phyloP scores from a whole-genome alignment of 176 grass and related monocot genomes.

The Puya raimondii region DNA sequence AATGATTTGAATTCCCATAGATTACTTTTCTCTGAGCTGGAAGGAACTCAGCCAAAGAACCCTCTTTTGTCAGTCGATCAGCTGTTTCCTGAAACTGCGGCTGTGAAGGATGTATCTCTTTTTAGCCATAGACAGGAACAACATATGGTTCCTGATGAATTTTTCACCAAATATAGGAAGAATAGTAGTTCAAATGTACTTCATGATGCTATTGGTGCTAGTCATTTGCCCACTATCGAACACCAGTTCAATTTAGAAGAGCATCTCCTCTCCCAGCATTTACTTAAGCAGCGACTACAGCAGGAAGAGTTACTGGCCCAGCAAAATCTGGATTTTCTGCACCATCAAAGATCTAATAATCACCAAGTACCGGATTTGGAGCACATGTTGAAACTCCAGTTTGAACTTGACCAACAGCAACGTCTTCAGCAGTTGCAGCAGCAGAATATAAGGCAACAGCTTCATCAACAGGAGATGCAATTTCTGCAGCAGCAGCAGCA shows the following conservation, averaged over 20 bases:
- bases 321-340: constrained; percentile 2
- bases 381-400: neutral
- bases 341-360: neutral
- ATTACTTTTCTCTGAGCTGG: constrained; percentile 92
- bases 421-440: constrained; percentile 63
- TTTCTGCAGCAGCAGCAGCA: constrained; percentile 60
- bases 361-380: neutral
- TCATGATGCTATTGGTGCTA: constrained; percentile 41
- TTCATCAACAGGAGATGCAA: constrained; percentile 49
- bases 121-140: constrained; percentile 39
- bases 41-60: constrained; percentile 70
- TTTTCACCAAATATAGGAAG: constrained; percentile 43
- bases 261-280: constrained; percentile 50
- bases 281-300: constrained; percentile 64
- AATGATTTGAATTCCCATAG: constrained; percentile 77
- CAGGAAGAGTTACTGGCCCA: constrained; percentile 24
- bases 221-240: constrained; percentile 39
- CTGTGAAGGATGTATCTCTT: constrained; percentile 44
- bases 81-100: constrained; percentile 28
- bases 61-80: constrained; percentile 70
- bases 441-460: constrained; percentile 42
- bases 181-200: constrained; percentile 23
- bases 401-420: constrained; percentile 23
- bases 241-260: constrained; percentile 78
- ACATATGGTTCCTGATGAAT: constrained; percentile 29